Evolutionary conservation across 2,329 filamentous ascomycete genomes (phyloP).

Genomic region (Aspergillus unguis): DNA sequence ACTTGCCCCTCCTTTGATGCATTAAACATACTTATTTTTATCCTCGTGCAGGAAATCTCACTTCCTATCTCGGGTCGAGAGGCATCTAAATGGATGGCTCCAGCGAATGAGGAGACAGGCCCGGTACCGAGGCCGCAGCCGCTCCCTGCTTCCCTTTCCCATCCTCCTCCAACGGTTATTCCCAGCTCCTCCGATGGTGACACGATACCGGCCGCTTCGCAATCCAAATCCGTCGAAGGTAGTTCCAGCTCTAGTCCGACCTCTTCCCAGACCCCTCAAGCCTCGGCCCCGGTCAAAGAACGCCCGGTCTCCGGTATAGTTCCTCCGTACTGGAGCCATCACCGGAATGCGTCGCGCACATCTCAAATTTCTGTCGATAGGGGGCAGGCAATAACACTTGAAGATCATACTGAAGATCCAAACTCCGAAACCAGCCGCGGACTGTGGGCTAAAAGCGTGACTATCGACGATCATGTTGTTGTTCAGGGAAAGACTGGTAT

Average conservation of each 20-base stretch:
- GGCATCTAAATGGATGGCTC: conserved; percentile 42
- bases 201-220: conserved; percentile 9
- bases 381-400: conserved; percentile 55
- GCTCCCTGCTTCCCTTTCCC: conserved; percentile 22
- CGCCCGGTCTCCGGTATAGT: conserved; percentile 32
- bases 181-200: conserved; percentile 13
- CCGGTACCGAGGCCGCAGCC: conserved; percentile 28
- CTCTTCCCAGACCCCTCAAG: conserved; percentile 13
- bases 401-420: conserved; percentile 61
- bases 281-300: conserved; percentile 18
- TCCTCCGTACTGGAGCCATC: conserved; percentile 48
- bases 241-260: conserved; percentile 14
- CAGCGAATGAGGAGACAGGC: conserved; percentile 38
- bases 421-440: conserved; percentile 55
- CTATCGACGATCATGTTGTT: conserved; percentile 61
- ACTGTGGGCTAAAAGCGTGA: conserved; percentile 61
- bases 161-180: conserved; percentile 9
- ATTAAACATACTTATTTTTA: conserved; percentile 19
- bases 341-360: conserved; percentile 39
- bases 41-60: conserved; percentile 5
- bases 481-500: conserved; percentile 58
- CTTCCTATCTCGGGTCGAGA: conserved; percentile 7
- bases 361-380: conserved; percentile 39
- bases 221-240: conserved; percentile 1
- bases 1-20: conserved; percentile 13